Percentiles rank a stretch among this genome's conserved stretches.
These are phyloP conservation scores for Tricholomella constricta DNA, from an alignment of 768 basidiomycete species.

Conservation along the genomic window DNA sequence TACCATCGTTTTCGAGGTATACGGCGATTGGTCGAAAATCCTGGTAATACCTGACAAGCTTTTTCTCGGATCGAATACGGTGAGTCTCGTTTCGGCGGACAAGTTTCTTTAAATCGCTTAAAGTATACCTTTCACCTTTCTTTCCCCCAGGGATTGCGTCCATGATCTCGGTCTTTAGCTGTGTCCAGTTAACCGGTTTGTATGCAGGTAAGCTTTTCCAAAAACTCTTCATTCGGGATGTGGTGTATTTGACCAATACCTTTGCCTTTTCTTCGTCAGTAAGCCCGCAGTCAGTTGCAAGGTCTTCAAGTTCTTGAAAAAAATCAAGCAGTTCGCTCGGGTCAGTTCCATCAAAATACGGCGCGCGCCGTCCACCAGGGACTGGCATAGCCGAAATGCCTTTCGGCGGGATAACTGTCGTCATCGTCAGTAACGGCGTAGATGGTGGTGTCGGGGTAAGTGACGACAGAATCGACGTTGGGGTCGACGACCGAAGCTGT, in stretches of 20 bases:
- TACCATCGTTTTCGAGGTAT: neutral
- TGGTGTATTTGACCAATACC: slow-evolving; percentile 8
- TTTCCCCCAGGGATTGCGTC: slow-evolving; percentile 4
- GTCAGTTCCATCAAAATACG: slow-evolving; percentile 1
- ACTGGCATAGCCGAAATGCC: too few relatives aligned
- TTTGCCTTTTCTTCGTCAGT: slow-evolving; percentile 11
- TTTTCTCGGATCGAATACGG: neutral
- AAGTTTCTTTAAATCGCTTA: neutral
- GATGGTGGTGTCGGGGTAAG: neutral
- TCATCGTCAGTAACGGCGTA: neutral
- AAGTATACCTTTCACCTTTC: neutral
- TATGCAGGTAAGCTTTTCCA: slow-evolving; percentile 14
- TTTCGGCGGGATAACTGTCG: neutral
- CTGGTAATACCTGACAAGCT: neutral
- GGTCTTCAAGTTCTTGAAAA: too few relatives aligned
- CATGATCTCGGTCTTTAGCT: neutral
- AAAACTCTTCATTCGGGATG: too few relatives aligned
- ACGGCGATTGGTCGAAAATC: neutral
- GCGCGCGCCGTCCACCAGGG: slow-evolving; percentile 8
- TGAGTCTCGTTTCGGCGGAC: too few relatives aligned
- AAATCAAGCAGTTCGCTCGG: slow-evolving; percentile 3
- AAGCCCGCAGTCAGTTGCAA: slow-evolving; percentile 12
- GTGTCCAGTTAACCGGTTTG: too few relatives aligned
- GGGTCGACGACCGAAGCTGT: neutral
- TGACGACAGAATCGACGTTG: neutral